Evolutionary conservation across 2,329 filamentous ascomycete genomes (phyloP), one percentile per base, ranked within the genome.

Genomic region (Cladosporium sp.): DNA sequence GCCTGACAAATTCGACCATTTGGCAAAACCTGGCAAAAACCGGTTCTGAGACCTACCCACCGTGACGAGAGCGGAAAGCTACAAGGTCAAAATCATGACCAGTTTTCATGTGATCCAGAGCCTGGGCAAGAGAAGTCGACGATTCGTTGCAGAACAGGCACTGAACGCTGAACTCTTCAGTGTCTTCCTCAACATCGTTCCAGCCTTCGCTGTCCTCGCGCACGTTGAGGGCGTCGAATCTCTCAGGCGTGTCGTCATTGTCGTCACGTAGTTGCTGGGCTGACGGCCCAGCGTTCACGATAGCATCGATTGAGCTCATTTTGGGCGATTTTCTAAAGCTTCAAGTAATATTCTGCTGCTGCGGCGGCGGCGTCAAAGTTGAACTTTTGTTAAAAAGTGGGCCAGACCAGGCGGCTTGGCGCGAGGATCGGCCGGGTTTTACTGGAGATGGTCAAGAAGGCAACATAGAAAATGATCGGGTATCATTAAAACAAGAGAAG

Each of bases 141-240:
- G 52, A 60, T 29, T 67, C 60, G 9, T 68, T 60, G 54, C 68
- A 71, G 40, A 74, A 65, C 32, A 75, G 58, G 55, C 71, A 72
- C 47, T 70, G 59, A 37, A 72, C 56, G 18, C 59, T 64, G 18
- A 70, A 50, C 12, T 60, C 59, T 49, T 73, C 69, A 12, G 64
- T 65, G 29, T 71, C 68, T 15, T 68, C 66, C 53, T 73, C 69
- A 12, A 68, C 63, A 57, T 75, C 72, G 55, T 74, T 69, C 72
- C 72, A 75, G 36, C 70, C 71, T 20, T 69, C 67, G 22, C 64
- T 67, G 38, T 69, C 66, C 15, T 64, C 63, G 18, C 60, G 55
- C 37, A 65, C 53, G 39, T 63, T 57, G 40, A 63, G 49, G 38
- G 56, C 57, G 34, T 57, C 55, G 8, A 58, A 48, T 2, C 47